These are phyloP conservation scores for Spergularia bocconei DNA, from an alignment of 148 eudicot species.

Conservation along the genomic window DNA sequence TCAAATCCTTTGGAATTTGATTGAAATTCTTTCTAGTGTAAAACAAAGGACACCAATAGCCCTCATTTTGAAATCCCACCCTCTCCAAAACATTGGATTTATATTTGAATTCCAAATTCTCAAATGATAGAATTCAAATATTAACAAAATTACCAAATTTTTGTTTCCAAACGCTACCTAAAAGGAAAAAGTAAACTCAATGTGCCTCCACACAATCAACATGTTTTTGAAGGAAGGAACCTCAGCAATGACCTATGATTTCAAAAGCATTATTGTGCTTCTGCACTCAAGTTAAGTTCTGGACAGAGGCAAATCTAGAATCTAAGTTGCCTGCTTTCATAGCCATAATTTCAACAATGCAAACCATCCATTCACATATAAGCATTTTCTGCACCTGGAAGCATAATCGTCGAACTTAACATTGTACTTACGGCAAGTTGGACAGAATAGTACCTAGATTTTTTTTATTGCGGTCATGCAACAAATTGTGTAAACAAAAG, in stretches of 20 bases:
- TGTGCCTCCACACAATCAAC: neutral
- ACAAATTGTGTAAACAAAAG: constrained; percentile 68
- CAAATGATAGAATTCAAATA: too few relatives aligned
- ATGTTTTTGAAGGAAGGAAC: neutral
- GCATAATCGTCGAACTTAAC: neutral
- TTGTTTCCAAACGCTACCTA: neutral
- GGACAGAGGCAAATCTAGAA: neutral
- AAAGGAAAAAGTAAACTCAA: neutral
- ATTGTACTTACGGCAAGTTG: neutral
- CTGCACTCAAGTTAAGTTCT: neutral
- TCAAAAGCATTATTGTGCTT: neutral
- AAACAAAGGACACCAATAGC: too few relatives aligned
- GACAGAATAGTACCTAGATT: constrained; percentile 42
- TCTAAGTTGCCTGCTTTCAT: neutral
- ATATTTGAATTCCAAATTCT: too few relatives aligned
- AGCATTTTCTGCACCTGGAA: neutral
- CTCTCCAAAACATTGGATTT: too few relatives aligned
- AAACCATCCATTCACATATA: neutral
- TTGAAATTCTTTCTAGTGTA: too few relatives aligned
- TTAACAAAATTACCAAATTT: too few relatives aligned
- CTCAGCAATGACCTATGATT: neutral
- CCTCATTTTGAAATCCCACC: too few relatives aligned
- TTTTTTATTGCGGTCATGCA: constrained; percentile 52
- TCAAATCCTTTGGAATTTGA: too few relatives aligned
- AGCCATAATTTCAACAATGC: neutral